Percentiles rank a stretch among this genome's conserved stretches.
These are phyloP conservation scores for Cucurbita ficifolia DNA, from an alignment of 306 rosid genomes.

Conservation along the genomic window DNA sequence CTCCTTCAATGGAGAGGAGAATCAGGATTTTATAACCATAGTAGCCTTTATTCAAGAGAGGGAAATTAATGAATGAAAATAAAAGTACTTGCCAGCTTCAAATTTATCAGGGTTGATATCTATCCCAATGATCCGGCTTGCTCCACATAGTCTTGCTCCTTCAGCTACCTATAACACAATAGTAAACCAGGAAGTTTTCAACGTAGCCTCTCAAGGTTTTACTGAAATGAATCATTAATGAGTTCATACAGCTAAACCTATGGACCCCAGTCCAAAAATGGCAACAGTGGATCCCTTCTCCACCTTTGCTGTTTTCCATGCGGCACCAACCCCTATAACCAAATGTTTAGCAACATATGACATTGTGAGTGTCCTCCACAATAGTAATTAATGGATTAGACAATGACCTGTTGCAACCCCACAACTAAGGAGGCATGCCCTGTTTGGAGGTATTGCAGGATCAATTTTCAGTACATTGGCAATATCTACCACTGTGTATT, in stretches of 20 bases:
- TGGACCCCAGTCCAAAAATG: conserved; percentile 68
- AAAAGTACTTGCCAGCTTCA: conserved; percentile 37
- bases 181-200: conserved; percentile 8
- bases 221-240: background rate
- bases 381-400: background rate
- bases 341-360: background rate
- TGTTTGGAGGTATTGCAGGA: conserved; percentile 25
- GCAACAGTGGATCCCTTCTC: conserved; percentile 45
- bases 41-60: background rate
- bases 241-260: conserved; percentile 61
- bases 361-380: background rate
- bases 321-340: conserved; percentile 4
- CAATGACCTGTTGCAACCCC: conserved; percentile 64
- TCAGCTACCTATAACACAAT: conserved; percentile 48
- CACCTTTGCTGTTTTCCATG: conserved; percentile 56
- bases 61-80: background rate
- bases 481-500: conserved; percentile 58
- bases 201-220: background rate
- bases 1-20: background rate
- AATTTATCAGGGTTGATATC: conserved; percentile 59
- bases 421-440: conserved; percentile 55
- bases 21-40: background rate
- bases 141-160: conserved; percentile 81
- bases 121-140: conserved; percentile 62
- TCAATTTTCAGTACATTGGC: conserved; percentile 48